Base-by-base conservation (phyloP, 345 rosid genomes). In the Garcia nutans region DNA sequence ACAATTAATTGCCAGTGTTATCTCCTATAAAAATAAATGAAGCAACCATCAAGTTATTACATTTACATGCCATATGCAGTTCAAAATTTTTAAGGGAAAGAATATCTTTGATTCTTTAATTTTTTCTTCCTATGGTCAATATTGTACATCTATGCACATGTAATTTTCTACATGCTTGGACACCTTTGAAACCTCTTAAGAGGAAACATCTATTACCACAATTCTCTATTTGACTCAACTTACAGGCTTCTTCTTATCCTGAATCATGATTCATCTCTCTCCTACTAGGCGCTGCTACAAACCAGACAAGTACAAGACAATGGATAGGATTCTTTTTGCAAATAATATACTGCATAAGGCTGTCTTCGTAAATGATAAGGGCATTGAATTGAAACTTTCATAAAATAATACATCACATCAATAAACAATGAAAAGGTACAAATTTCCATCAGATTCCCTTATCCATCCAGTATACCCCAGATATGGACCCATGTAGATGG, bases 321-420 rank as follows among this genome's bases (percentile, higher is more conserved):
- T 17, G 61, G 24, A 28, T 65, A 60, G 64, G 49, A 74, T 74
- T 72, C 72, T 19, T 47, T 20, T 64, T 19, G 62, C 17, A 70
- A 22, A 56, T 56, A 41, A 28, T 0, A 12, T 23, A 3, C 2
- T 5, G 33, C 33, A 58, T 6, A 1, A 45, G 3, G 41, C 7
- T 42, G 10, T 44, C 5, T 61, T 26, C 41, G n/a, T 24, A 47
- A 44, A 44, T 22, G 6, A 58, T 10, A 69, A 69, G 26, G 47
- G 33, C 41, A 31, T n/a, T 31, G 44, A 54, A 70, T 33, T 33
- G 37, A 33, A 33, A 70, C 41, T 28, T 69, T 9, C 54, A 0
- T 23, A 19, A 33, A 26, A n/a, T 15, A 6, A 3, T 44, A 42
- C 37, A 59, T 42, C 22, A 59, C 13, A 57, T 17, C 54, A 71